Evolutionary conservation across 495 filamentous ascomycete species (phyloP), one percentile per base, ranked within the genome.

Genomic region (Penicillium coprophilum): DNA sequence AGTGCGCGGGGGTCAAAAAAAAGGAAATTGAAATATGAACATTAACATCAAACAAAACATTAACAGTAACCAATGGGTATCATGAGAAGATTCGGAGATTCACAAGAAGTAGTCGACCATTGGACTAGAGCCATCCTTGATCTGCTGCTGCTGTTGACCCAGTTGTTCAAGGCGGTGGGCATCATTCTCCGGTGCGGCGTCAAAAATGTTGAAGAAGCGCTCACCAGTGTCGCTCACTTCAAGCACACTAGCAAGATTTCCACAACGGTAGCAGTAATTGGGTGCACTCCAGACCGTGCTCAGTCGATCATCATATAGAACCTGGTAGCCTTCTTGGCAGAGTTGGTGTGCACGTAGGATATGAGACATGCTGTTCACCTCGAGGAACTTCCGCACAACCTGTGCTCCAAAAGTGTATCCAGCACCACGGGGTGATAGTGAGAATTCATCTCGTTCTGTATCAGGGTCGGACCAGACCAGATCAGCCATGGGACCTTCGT

Each of bases 401-500:
- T 96, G 93, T 9, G 91, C 90, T 21, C 94, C 94, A 63, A 98
- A 98, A 0, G 92, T 97, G 71, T 98, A 98, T 4, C 94, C 94
- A 12, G 94, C 94, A 2, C 94, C 94, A 30, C 94, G 82, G 6
- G 95, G 95, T 7, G 90, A 95, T 3, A 98, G 82, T 0, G 88
- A 92, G 77, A 98, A 98, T 69, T 98, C 94, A 69, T 98, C 94
- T 23, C 92, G 84, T 53, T 97, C 94, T 2, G 90, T 86, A 64
- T 98, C 94, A 1, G 94, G 94, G 67, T 98, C 94, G 2, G 90
- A 95, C 94, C 94, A 98, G 17, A 98, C 94, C 6, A 98, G 75
- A 68, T 98, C 94, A n/a, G 94, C 94, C 94, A 98, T 98, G 5
- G 94, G 94, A 0, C 94, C 94, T 71, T 98, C 94, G 71, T 98